Conservation (phyloP, 495 filamentous ascomycete species). For the Oidiodendron maius region DNA sequence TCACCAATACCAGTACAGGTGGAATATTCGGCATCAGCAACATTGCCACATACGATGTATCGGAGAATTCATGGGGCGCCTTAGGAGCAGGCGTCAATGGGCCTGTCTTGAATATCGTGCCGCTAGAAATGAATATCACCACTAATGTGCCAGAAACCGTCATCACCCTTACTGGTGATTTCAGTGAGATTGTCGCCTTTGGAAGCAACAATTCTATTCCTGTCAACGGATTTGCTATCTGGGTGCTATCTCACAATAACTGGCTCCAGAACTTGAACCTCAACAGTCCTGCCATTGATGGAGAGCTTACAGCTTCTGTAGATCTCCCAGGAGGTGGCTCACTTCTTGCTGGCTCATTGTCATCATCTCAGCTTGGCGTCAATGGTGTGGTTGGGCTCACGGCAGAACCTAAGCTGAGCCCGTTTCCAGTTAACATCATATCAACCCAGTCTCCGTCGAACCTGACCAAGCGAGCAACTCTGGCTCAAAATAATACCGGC, state of each 20-base stretch:
- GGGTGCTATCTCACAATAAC: slow-evolving; percentile 84
- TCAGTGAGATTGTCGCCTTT: slow-evolving; percentile 64
- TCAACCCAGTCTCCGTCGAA: slow-evolving; percentile 22
- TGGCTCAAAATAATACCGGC: slow-evolving; percentile 46
- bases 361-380: slow-evolving; percentile 61
- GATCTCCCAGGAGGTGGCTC: slow-evolving; percentile 53
- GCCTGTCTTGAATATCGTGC: slow-evolving; percentile 63
- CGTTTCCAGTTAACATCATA: slow-evolving; percentile 59
- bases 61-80: slow-evolving; percentile 63
- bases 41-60: slow-evolving; percentile 68
- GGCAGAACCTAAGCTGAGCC: slow-evolving; percentile 36
- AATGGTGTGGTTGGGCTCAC: slow-evolving; percentile 62
- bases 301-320: slow-evolving; percentile 62
- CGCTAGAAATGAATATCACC: slow-evolving; percentile 76
- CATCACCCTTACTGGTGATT: slow-evolving; percentile 76
- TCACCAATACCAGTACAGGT: slow-evolving; percentile 65
- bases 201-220: slow-evolving; percentile 51
- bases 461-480: slow-evolving; percentile 52
- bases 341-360: slow-evolving; percentile 73
- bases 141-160: slow-evolving; percentile 61
- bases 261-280: slow-evolving; percentile 82
- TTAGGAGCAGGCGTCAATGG: slow-evolving; percentile 87
- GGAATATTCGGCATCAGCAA: slow-evolving; percentile 57
- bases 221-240: slow-evolving; percentile 76
- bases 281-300: slow-evolving; percentile 57